Conservation (phyloP, 306 rosid genomes). For the Prunus kanzakura region DNA sequence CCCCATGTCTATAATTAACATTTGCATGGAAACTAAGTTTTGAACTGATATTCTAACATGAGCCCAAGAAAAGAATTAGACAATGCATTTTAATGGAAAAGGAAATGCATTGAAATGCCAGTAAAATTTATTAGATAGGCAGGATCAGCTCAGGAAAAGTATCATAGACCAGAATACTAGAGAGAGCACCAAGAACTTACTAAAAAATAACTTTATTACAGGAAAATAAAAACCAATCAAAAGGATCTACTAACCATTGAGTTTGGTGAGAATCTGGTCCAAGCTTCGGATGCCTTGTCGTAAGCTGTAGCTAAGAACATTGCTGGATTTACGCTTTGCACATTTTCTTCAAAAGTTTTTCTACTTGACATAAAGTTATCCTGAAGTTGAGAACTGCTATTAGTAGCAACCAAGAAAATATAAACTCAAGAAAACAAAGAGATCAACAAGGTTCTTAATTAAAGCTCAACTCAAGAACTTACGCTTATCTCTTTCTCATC, state of each 20-base stretch:
- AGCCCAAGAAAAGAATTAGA: not conserved
- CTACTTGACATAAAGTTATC: slow-evolving; percentile 59
- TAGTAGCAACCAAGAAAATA: not conserved
- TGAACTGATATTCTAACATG: not conserved
- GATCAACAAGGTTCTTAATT: not conserved
- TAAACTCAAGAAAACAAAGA: slow-evolving; percentile 2
- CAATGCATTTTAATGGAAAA: not conserved
- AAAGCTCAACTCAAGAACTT: slow-evolving; percentile 35
- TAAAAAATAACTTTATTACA: not conserved
- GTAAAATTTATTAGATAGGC: not conserved
- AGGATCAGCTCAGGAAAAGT: not conserved
- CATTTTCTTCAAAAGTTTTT: slow-evolving; percentile 57
- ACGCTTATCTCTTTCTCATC: slow-evolving; percentile 74
- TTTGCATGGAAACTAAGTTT: not conserved
- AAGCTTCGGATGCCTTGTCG: slow-evolving; percentile 80
- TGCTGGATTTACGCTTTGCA: slow-evolving; percentile 40
- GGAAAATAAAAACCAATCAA: slow-evolving; percentile 9
- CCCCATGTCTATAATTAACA: not conserved
- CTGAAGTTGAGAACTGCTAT: slow-evolving; percentile 32
- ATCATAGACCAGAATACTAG: not conserved
- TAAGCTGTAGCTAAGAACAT: slow-evolving; percentile 86
- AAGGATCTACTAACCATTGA: slow-evolving; percentile 43
- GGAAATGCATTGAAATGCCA: not conserved
- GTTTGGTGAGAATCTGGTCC: slow-evolving; percentile 80
- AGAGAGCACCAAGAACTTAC: not conserved